Evolutionary conservation across 176 grass and related monocot genomes (phyloP).

Genomic region (Zoysia japonica): DNA sequence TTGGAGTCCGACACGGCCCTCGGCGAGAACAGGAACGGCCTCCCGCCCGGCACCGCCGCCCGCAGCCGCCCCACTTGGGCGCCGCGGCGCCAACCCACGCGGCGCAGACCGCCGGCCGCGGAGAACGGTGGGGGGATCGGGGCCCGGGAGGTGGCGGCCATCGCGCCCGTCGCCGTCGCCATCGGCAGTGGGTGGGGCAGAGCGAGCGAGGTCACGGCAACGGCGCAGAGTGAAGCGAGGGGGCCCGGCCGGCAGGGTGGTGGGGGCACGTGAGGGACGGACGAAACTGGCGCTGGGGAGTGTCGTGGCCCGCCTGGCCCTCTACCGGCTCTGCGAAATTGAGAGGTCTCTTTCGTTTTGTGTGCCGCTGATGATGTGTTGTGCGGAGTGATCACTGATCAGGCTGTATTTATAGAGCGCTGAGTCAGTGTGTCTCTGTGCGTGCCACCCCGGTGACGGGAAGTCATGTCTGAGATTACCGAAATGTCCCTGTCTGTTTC

Average conservation of each 20-base stretch:
- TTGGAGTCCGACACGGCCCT: slow-evolving; percentile 74
- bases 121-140: slow-evolving; percentile 19
- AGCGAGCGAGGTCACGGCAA: slow-evolving; percentile 14
- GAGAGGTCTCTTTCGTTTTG: neutral
- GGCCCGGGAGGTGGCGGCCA: slow-evolving; percentile 24
- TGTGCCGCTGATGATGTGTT: neutral
- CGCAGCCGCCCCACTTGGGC: slow-evolving; percentile 31
- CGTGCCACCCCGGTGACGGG: neutral
- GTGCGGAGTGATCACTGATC: neutral
- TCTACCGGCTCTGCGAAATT: slow-evolving; percentile 18
- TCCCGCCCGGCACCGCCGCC: slow-evolving; percentile 16
- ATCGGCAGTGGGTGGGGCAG: slow-evolving; percentile 15
- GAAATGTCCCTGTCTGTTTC: neutral
- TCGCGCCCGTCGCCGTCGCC: slow-evolving; percentile 61
- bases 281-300: slow-evolving; percentile 29
- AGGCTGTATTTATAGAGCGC: slow-evolving; percentile 27
- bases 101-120: slow-evolving; percentile 2
- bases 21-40: slow-evolving; percentile 63
- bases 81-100: slow-evolving; percentile 15
- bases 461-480: neutral
- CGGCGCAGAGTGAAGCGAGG: neutral
- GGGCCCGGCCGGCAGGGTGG: neutral
- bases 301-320: slow-evolving; percentile 5
- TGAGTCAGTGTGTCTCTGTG: neutral
- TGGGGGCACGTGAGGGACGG: neutral